Conservation (phyloP, 768 basidiomycete genomes). For the Dacryopinax primogenitus region DNA sequence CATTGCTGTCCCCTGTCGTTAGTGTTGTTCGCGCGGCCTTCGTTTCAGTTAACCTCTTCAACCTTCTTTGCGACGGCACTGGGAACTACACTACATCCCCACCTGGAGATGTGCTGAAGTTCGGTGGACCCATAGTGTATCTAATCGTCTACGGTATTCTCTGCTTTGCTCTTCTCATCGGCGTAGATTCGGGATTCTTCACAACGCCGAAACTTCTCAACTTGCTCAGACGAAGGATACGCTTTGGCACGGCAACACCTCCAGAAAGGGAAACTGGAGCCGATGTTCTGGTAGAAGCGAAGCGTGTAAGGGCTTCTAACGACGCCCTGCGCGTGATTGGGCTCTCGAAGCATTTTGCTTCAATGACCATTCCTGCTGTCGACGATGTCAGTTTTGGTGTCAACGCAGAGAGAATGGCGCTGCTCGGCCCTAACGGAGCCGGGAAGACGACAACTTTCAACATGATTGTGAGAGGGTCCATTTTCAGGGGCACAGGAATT, state of each 20-base stretch:
- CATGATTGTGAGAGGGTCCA: slow-evolving; percentile 38
- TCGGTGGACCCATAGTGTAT: slow-evolving; percentile 64
- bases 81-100: slow-evolving; percentile 34
- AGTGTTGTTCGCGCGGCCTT: slow-evolving; percentile 42
- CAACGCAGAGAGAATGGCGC: slow-evolving; percentile 45
- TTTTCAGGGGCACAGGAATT: not conserved
- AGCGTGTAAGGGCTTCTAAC: slow-evolving; percentile 34
- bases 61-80: slow-evolving; percentile 49
- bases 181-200: slow-evolving; percentile 54
- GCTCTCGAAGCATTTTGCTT: slow-evolving; percentile 47
- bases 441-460: slow-evolving; percentile 76
- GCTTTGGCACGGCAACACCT: not conserved
- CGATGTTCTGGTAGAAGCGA: slow-evolving; percentile 47
- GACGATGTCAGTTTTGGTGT: slow-evolving; percentile 64
- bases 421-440: slow-evolving; percentile 72
- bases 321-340: slow-evolving; percentile 51
- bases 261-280: slow-evolving; percentile 9
- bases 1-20: slow-evolving; percentile 19
- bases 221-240: slow-evolving; percentile 14
- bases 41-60: slow-evolving; percentile 68
- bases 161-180: slow-evolving; percentile 52
- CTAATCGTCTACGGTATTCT: slow-evolving; percentile 47
- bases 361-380: slow-evolving; percentile 40
- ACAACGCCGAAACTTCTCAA: slow-evolving; percentile 29
- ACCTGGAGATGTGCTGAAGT: slow-evolving; percentile 44